Evolutionary conservation across 2,329 filamentous ascomycete genomes (phyloP), one percentile per base, ranked within the genome.

Genomic region (Capronia coronata): DNA sequence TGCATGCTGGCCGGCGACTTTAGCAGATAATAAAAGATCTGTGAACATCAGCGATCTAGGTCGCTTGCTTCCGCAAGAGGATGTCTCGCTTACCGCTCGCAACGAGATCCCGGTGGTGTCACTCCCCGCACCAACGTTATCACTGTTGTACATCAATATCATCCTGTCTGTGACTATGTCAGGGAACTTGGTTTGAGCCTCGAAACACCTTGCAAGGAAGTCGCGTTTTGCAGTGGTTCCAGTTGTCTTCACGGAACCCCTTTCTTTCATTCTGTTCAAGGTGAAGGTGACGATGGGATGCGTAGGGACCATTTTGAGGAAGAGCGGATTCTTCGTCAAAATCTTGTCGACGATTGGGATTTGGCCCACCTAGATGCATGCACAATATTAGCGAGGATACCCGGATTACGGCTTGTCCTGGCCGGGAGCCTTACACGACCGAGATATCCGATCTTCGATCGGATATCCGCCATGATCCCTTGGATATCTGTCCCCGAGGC

Each of bases 211-310:
- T 22, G 52, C 39, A 19, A 51, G 47, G 27, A 54, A 52, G 46
- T 54, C 54, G 13, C 39, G 45, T 23, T 50, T 45, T 25, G 21
- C 35, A 10, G 18, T 29, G 18, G 42, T 30, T 5, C 39, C 48
- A 19, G 23, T 14, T 6, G 38, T 38, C 22, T 43, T 51, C 6
- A 23, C 40, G 10, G 71, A 67, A 1, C 80, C 72, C 22, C 84
- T 79, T 63, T 86, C 82, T 19, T 75, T 75, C 69, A 86, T 83
- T 49, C 82, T 79, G 2, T 75, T 77, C 47, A 79, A 74, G 0
- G 84, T 84, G 62, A 89, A 89, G 14, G 73, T 72, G 6, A 84
- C 84, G 0, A 87, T 82, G 1, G 84, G 82, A 62, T 86, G 85
- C 7, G 84, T 80, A 4, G 77, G 77, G 62, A 84, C 83, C 68